phyloP scores from a whole-genome alignment of 2,329 filamentous ascomycete genomes.

The Leptodontidium sp. region DNA sequence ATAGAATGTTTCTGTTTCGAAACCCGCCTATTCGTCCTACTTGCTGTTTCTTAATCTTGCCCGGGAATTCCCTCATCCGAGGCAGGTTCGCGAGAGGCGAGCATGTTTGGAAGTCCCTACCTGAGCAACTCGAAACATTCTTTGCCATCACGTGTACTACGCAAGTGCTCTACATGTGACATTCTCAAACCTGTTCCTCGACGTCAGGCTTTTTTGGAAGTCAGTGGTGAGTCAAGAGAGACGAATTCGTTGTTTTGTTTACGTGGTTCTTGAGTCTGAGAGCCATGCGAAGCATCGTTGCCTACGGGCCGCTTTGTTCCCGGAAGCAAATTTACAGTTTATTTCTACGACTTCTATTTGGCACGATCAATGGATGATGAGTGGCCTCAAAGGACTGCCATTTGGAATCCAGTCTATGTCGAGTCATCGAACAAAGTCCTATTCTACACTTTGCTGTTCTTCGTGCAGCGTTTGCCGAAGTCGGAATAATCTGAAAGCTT shows the following conservation, averaged over 20 bases:
- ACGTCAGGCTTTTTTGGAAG: neutral
- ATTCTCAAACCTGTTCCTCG: conserved; percentile 4
- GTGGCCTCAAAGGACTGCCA: neutral
- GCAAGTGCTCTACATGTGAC: conserved; percentile 16
- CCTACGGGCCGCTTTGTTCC: neutral
- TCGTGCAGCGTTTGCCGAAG: neutral
- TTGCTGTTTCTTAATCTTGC: neutral
- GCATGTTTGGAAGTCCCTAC: conserved; percentile 11
- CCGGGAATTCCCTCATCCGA: neutral
- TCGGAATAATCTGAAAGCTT: neutral
- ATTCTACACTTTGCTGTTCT: neutral
- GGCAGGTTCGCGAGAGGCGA: neutral
- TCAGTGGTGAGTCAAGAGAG: neutral
- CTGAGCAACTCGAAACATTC: conserved; percentile 1
- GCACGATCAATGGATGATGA: neutral
- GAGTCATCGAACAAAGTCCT: neutral
- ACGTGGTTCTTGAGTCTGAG: neutral
- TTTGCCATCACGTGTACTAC: neutral
- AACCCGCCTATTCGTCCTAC: conserved; percentile 21
- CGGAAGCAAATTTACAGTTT: neutral
- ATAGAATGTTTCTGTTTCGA: conserved; percentile 31
- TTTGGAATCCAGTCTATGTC: too few relatives aligned
- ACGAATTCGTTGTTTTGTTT: neutral
- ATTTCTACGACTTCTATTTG: neutral
- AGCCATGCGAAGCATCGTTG: neutral